Base-by-base conservation (phyloP, 2,329 filamentous ascomycete genomes). In the Claviceps cyperi region DNA sequence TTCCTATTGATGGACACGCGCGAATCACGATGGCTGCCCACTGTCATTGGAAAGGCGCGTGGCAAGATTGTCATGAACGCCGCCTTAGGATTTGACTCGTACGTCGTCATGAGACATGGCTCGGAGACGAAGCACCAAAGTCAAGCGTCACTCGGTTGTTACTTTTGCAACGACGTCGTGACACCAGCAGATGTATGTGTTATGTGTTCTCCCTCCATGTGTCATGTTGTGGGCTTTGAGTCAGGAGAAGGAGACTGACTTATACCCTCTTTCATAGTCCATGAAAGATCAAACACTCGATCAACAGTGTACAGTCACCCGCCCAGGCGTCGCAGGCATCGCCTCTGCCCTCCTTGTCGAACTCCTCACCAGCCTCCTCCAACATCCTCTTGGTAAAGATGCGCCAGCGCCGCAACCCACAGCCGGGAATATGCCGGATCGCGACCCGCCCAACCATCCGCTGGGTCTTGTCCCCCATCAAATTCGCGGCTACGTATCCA, bases 101-200 rank as follows among this genome's bases (percentile, higher is more conserved):
- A 87, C 59, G 89, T 98, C 2, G 89, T 95, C 37, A 97, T 98
- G 92, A 80, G 92, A 51, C 92, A 98, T 65, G 92, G 92, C 1
- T 74, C 87, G 5, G 77, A 80, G 57, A 72, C 73, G 3, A 64
- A 68, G 41, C 69, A 73, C 47, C 72, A 77, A 11, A 74, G 69
- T n/a, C 72, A 79, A 49, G 71, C 80, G 48, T 80, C 86, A 24
- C 73, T 97, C 24, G 92, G 92, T 9, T 98, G 92, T 67, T 98
- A 98, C 65, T 98, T 97, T 67, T 98, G 92, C 69, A 97, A 94
- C 60, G 92, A 98, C 64, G 91, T 98, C 24, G 91, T 97, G 47
- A 87, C 91, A 6, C 92, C 92, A 21, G 84, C 84, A 54, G 88
- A 97, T 69, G 90, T 94, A 71, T 80, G 84, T 76, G 41, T 15